These are phyloP conservation scores for Magnaporthiopsis poae DNA, from an alignment of 2,329 filamentous ascomycete genomes.

Conservation along the genomic window DNA sequence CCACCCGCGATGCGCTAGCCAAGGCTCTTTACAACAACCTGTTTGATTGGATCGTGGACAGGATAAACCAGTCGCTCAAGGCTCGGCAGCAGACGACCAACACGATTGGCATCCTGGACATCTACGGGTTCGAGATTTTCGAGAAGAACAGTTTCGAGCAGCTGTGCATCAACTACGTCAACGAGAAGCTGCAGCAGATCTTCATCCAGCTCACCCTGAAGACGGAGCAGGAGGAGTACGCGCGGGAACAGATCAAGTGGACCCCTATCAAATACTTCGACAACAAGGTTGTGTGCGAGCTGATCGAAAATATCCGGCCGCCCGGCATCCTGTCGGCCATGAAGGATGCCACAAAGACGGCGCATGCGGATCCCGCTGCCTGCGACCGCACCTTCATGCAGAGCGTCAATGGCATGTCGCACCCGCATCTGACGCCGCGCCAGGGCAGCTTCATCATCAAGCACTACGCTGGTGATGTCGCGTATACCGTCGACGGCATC, in stretches of 20 bases:
- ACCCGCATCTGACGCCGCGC: slow-evolving; percentile 80
- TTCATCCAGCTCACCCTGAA: slow-evolving; percentile 96
- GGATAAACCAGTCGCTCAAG: slow-evolving; percentile 79
- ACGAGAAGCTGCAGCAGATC: slow-evolving; percentile 97
- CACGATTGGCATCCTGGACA: slow-evolving; percentile 92
- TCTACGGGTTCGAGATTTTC: slow-evolving; percentile 98
- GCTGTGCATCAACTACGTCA: slow-evolving; percentile 98
- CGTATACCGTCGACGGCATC: slow-evolving; percentile 89
- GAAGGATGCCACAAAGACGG: slow-evolving; percentile 97
- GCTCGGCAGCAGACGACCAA: slow-evolving; percentile 67
- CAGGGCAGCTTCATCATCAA: slow-evolving; percentile 98
- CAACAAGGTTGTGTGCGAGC: slow-evolving; percentile 95
- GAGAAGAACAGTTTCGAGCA: slow-evolving; percentile 99
- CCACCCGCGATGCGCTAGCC: slow-evolving; percentile 81
- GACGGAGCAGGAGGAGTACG: slow-evolving; percentile 95
- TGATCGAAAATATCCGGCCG: slow-evolving; percentile 86
- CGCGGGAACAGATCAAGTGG: slow-evolving; percentile 92
- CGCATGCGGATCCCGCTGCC: slow-evolving; percentile 85
- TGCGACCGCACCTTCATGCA: slow-evolving; percentile 95
- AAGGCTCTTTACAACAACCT: slow-evolving; percentile 97
- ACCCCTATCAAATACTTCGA: slow-evolving; percentile 99
- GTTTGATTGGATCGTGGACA: slow-evolving; percentile 95
- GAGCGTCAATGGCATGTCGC: slow-evolving; percentile 79
- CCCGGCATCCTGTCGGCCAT: slow-evolving; percentile 88
- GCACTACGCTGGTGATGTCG: slow-evolving; percentile 95